Base-by-base conservation (phyloP, 2,329 filamentous ascomycete genomes). In the Coccinonectria pachysandricola region DNA sequence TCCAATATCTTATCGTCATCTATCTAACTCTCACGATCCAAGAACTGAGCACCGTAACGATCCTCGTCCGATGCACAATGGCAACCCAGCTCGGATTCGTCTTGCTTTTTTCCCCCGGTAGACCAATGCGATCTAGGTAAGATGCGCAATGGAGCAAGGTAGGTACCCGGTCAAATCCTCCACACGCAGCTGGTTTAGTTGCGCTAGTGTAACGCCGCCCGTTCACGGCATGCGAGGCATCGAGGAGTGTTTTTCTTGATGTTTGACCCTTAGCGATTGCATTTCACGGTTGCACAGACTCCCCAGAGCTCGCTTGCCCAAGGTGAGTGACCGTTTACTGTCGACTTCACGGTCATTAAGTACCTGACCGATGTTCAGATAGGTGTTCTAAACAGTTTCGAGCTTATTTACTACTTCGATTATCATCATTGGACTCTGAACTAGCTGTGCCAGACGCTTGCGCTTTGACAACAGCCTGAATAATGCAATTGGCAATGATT, bases 11-110 rank as follows among this genome's bases (percentile, higher is more conserved):
- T 21, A 3, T 27, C 11, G n/a, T 19, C 9, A 15, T 11, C 21
- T 45, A 46, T 43, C 43, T 45, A 39, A 39, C 39, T 24, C 36
- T 46, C 38, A 46, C 43, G 40, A 33, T 28, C 23, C 28, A 15
- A 15, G 12, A 26, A 27, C 28, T 27, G 13, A 20, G 17, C 27
- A 31, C 19, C 24, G 35, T 28, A 23, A 36, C 25, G 19, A 36
- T 24, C 33, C 34, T 38, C 34, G 23, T 31, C 25, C 35, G 23
- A 32, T 36, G 30, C 36, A 34, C 42, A 39, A n/a, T n/a, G n/a
- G n/a, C n/a, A n/a, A n/a, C n/a, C n/a, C n/a, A n/a, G n/a, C n/a
- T n/a, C n/a, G n/a, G n/a, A n/a, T n/a, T n/a, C n/a, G n/a, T n/a
- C n/a, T 30, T 41, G 35, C 13, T 31, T 15, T 18, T 21, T 19